These are phyloP conservation scores for Hibiscus syriacus DNA, from an alignment of 345 rosid genomes.

Conservation along the genomic window DNA sequence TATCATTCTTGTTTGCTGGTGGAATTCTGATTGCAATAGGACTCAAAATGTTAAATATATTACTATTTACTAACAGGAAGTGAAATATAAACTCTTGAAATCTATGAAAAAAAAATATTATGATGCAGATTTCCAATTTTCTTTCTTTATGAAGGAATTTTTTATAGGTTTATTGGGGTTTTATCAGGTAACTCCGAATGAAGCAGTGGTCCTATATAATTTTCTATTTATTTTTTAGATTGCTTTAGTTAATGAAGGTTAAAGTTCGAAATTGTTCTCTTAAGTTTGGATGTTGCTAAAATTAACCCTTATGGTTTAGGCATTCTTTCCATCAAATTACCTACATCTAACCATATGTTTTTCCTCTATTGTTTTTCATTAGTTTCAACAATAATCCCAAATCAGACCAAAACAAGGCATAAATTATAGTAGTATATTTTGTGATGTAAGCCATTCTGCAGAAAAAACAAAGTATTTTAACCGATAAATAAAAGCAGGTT, in stretches of 20 bases:
- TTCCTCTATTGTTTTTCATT: neutral
- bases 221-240: neutral
- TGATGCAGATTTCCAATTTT: neutral
- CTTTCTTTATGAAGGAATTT: neutral
- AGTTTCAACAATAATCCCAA: neutral
- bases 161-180: neutral
- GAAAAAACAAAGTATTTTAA: neutral
- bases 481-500: neutral
- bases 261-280: neutral
- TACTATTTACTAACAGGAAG: neutral
- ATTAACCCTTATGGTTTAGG: neutral
- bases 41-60: conserved; percentile 6
- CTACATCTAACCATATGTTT: neutral
- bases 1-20: conserved; percentile 35
- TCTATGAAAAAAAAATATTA: neutral
- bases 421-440: neutral
- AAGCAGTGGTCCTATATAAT: neutral
- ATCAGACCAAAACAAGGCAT: neutral
- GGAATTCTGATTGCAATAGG: conserved; percentile 39
- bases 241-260: neutral
- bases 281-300: neutral
- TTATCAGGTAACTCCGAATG: neutral
- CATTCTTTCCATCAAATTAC: neutral
- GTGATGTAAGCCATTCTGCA: neutral
- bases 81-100: neutral